Evolutionary conservation across 805 yeast species (phyloP).

Genomic region (Ogataea methanolica): DNA sequence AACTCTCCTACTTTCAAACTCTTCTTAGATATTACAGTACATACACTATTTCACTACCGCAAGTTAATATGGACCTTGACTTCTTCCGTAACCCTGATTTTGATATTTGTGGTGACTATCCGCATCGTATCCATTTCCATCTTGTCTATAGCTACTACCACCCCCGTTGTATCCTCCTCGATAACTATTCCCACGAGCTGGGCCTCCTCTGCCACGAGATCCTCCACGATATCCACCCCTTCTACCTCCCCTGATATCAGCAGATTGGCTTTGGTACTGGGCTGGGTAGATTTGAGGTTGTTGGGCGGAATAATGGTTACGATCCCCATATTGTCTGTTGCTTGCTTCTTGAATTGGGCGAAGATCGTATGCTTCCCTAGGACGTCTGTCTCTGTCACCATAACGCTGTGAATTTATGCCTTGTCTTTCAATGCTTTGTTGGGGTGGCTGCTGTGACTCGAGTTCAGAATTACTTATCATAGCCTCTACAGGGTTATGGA

Average conservation of each 20-base stretch:
- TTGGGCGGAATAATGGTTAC: neutral
- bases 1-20: too few species aligned
- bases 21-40: too few species aligned
- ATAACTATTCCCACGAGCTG: neutral
- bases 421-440: neutral
- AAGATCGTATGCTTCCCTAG: neutral
- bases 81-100: neutral
- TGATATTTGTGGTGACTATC: neutral
- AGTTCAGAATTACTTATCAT: neutral
- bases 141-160: neutral
- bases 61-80: neutral
- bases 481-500: conserved; percentile 4
- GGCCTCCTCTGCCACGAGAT: neutral
- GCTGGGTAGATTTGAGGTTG: neutral
- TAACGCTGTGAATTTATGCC: neutral
- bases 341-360: neutral
- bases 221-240: neutral
- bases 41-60: too few species aligned
- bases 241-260: neutral
- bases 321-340: neutral
- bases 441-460: neutral
- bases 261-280: neutral
- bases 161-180: neutral
- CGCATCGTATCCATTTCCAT: neutral
- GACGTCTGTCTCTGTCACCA: neutral